Percentiles rank a stretch among this genome's conserved stretches.
phyloP scores from a whole-genome alignment of 345 rosid genomes.

The Boechera retrofracta region DNA sequence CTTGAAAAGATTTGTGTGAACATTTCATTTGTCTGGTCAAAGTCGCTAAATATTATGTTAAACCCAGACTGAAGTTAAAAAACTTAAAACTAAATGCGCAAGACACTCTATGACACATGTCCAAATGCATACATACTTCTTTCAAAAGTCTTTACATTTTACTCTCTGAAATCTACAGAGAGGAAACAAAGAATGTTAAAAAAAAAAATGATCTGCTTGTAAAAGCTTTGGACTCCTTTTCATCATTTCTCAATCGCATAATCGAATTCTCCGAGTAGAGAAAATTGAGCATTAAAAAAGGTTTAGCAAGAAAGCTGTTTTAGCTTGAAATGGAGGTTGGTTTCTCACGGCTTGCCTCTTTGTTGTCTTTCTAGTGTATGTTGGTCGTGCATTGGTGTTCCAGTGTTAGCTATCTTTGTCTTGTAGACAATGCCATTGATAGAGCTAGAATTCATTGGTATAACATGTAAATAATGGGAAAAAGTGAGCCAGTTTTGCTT shows the following conservation, averaged over 20 bases:
- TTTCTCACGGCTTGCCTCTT: too few species aligned
- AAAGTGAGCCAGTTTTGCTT: too few species aligned
- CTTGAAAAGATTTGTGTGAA: conserved; percentile 1
- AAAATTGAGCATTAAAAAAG: not conserved
- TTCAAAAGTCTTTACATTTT: conserved; percentile 22
- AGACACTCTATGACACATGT: not conserved
- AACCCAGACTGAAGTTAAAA: not conserved
- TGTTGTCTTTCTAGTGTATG: too few species aligned
- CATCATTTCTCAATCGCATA: not conserved
- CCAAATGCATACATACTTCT: conserved; percentile 18
- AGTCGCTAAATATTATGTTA: conserved; percentile 7
- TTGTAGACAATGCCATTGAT: too few species aligned
- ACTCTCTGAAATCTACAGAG: conserved; percentile 14
- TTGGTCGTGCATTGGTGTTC: too few species aligned
- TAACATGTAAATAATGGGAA: too few species aligned
- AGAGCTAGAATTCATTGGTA: too few species aligned
- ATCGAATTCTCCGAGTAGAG: not conserved
- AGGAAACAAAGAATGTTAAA: conserved; percentile 33
- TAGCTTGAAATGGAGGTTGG: too few species aligned
- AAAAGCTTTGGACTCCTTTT: not conserved
- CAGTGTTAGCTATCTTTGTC: too few species aligned
- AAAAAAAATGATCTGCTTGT: conserved; percentile 21
- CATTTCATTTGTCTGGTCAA: conserved; percentile 12
- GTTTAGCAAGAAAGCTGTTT: too few species aligned
- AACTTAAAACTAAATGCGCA: not conserved